phyloP scores from a whole-genome alignment of 2,329 filamentous ascomycete species.

The Colletotrichum sp. region DNA sequence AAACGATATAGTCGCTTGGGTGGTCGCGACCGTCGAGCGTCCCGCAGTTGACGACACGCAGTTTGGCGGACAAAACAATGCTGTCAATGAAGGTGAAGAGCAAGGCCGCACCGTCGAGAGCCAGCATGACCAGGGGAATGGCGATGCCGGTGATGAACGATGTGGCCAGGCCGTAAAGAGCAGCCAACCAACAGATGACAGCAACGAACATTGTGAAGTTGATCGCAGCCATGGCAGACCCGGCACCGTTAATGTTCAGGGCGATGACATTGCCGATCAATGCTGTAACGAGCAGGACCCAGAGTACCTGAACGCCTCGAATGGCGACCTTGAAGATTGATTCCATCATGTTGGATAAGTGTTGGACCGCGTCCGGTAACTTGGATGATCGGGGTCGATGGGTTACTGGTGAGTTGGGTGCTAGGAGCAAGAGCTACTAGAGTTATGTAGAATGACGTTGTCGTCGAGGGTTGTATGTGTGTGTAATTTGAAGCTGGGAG shows the following conservation, averaged over 20 bases:
- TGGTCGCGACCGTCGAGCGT: conserved; percentile 31
- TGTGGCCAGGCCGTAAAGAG: conserved; percentile 66
- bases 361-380: background rate
- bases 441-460: background rate
- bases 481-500: background rate
- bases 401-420: background rate
- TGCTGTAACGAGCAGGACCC: conserved; percentile 57
- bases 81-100: conserved; percentile 75
- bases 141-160: conserved; percentile 57
- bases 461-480: background rate
- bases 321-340: conserved; percentile 49
- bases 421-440: background rate
- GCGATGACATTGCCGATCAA: conserved; percentile 65
- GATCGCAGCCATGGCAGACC: conserved; percentile 50
- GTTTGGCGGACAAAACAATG: conserved; percentile 73
- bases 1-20: conserved; percentile 61
- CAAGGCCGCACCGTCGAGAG: conserved; percentile 62
- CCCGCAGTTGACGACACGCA: conserved; percentile 72
- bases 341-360: conserved; percentile 32
- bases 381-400: background rate
- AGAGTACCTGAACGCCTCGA: conserved; percentile 55
- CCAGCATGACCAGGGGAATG: conserved; percentile 57
- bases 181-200: conserved; percentile 67
- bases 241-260: conserved; percentile 47
- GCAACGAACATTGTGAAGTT: conserved; percentile 75